Percentiles rank a stretch among this genome's conserved stretches.
phyloP scores from a whole-genome alignment of 805 yeast species.

The Yarrowia alimentaria region DNA sequence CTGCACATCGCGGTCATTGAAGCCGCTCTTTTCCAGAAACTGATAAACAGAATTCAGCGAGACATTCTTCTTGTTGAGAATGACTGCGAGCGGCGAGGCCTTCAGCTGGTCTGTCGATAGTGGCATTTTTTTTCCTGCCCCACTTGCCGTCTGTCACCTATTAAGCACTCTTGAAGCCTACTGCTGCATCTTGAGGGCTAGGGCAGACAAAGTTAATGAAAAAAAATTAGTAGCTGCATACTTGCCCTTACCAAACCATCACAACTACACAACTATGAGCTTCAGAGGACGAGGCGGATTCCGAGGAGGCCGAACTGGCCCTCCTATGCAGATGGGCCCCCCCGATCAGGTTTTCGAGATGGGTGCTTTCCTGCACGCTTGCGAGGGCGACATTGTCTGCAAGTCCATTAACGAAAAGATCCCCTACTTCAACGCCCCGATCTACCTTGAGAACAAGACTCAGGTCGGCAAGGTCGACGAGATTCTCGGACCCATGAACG shows the following conservation, averaged over 20 bases:
- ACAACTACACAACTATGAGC: slow-evolving; percentile 46
- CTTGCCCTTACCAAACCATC: slow-evolving; percentile 8
- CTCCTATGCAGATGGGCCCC: slow-evolving; percentile 82
- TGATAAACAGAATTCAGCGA: slow-evolving; percentile 3
- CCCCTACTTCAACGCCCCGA: slow-evolving; percentile 98
- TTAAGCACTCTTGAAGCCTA: slow-evolving; percentile 2
- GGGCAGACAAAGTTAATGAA: slow-evolving; percentile 21
- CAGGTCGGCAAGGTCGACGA: slow-evolving; percentile 98
- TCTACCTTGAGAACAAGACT: slow-evolving; percentile 91
- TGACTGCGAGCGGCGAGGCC: slow-evolving; percentile 10
- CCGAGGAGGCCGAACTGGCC: slow-evolving; percentile 69
- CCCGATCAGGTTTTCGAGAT: slow-evolving; percentile 94
- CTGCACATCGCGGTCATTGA: slow-evolving; percentile 23
- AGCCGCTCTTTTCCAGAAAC: slow-evolving; percentile 9
- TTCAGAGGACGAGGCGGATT: slow-evolving; percentile 63
- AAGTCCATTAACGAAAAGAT: slow-evolving; percentile 89
- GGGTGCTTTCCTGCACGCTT: slow-evolving; percentile 88
- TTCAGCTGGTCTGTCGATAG: slow-evolving; percentile 18
- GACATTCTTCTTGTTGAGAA: slow-evolving; percentile 18
- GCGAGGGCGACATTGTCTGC: slow-evolving; percentile 97
- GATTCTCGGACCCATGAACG: slow-evolving; percentile 95
- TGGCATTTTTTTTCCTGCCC: neutral
- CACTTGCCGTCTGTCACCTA: neutral
- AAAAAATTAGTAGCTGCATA: slow-evolving; percentile 21
- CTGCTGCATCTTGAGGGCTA: slow-evolving; percentile 7